A percentile compares a stretch with the other conserved stretches of the same genome.
phyloP scores from a whole-genome alignment of 352 stramenopile species.

The Globisporangium recalcitrans region DNA sequence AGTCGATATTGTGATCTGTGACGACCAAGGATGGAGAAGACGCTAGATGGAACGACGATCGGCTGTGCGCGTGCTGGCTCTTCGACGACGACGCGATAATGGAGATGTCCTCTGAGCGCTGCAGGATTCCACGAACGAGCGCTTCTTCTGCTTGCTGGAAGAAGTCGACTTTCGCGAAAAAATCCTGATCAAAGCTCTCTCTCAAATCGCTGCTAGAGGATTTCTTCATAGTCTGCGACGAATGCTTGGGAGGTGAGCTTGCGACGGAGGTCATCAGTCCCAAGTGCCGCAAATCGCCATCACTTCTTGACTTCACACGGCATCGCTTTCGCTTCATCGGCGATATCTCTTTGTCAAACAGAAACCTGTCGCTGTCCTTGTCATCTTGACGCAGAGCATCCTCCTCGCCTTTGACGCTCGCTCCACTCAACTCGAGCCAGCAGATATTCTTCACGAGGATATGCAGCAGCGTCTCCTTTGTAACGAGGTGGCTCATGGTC shows the following conservation, averaged over 20 bases:
- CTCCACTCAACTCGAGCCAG: constrained; percentile 26
- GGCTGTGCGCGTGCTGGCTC: constrained; percentile 3
- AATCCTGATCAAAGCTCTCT: neutral
- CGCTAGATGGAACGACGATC: constrained; percentile 28
- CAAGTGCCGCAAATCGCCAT: constrained; percentile 38
- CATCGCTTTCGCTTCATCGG: constrained; percentile 21
- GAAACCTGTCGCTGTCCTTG: neutral
- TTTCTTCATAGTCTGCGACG: constrained; percentile 3
- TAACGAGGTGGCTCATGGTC: constrained; percentile 17
- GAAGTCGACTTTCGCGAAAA: constrained; percentile 7
- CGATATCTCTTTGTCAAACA: constrained; percentile 1
- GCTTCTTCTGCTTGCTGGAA: constrained; percentile 10
- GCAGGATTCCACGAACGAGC: constrained; percentile 10
- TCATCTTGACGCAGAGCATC: neutral
- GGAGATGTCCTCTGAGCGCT: constrained; percentile 1
- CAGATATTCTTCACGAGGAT: constrained; percentile 38
- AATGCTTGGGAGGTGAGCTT: neutral
- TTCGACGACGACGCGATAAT: constrained; percentile 2
- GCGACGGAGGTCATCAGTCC: constrained; percentile 7
- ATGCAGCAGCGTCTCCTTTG: constrained; percentile 36
- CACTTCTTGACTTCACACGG: constrained; percentile 42
- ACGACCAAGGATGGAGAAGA: constrained; percentile 24
- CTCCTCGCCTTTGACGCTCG: neutral
- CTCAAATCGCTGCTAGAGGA: neutral
- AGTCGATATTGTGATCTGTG: constrained; percentile 31